Evolutionary conservation across 495 filamentous ascomycete species (phyloP).

Genomic region (Aspergillus cavernicola): DNA sequence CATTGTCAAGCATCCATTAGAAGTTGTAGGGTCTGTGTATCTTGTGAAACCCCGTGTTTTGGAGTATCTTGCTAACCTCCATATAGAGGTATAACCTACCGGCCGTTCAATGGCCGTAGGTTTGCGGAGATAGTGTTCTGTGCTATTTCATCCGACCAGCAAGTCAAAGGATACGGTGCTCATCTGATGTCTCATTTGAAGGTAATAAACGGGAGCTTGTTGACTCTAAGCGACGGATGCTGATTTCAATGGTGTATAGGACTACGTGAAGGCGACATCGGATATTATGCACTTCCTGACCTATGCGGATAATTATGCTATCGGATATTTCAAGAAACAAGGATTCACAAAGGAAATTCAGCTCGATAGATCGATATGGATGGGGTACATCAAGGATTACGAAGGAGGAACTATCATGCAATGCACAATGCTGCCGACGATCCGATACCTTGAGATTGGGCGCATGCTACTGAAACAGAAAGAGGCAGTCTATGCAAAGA

Average conservation of each 20-base stretch:
- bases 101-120: slow-evolving; percentile 86
- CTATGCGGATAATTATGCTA: slow-evolving; percentile 98
- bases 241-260: slow-evolving; percentile 36
- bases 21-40: slow-evolving; percentile 71
- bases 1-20: slow-evolving; percentile 92
- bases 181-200: slow-evolving; percentile 98
- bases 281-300: slow-evolving; percentile 98
- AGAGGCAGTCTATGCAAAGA: slow-evolving; percentile 89
- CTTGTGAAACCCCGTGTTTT: not conserved
- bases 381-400: slow-evolving; percentile 99
- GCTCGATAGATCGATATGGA: slow-evolving; percentile 85
- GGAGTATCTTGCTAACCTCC: slow-evolving; percentile 17
- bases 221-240: not conserved
- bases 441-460: slow-evolving; percentile 90
- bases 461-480: slow-evolving; percentile 98
- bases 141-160: slow-evolving; percentile 95
- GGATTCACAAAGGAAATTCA: slow-evolving; percentile 99
- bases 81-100: slow-evolving; percentile 84
- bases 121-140: slow-evolving; percentile 99
- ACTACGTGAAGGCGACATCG: slow-evolving; percentile 96
- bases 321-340: slow-evolving; percentile 99
- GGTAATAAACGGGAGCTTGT: slow-evolving; percentile 23
- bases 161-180: slow-evolving; percentile 97
- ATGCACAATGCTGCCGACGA: slow-evolving; percentile 92
- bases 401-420: slow-evolving; percentile 99